A percentile compares a stretch with the other conserved stretches of the same genome.
Conservation (phyloP, 306 rosid genomes). For the Ceratonia siliqua region DNA sequence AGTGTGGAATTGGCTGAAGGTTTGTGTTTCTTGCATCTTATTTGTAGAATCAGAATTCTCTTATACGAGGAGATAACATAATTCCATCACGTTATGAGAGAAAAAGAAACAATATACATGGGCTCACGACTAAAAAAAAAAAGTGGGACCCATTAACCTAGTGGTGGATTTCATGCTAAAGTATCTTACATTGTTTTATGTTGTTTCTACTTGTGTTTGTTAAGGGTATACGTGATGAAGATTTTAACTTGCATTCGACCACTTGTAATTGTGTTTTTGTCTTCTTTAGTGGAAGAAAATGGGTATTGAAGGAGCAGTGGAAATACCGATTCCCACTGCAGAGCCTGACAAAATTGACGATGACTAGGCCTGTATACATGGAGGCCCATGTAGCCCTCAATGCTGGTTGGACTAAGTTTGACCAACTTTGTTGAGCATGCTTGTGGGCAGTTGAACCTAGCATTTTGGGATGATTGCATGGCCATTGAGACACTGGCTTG, state of each 20-base stretch:
- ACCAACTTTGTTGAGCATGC: constrained; percentile 6
- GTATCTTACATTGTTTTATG: background rate
- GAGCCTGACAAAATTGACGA: background rate
- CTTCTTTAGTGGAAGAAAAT: constrained; percentile 7
- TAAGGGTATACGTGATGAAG: background rate
- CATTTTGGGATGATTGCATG: background rate
- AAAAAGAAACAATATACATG: too few relatives aligned
- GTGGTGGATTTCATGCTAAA: background rate
- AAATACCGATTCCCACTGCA: background rate
- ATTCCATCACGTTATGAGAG: too few relatives aligned
- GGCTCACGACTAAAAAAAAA: too few relatives aligned
- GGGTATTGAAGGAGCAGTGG: background rate
- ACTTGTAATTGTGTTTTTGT: background rate
- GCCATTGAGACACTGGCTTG: background rate
- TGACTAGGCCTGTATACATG: background rate
- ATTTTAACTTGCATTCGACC: background rate
- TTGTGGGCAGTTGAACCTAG: background rate
- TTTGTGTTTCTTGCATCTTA: constrained; percentile 45
- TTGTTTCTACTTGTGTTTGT: background rate
- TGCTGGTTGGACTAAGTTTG: background rate
- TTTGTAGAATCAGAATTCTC: constrained; percentile 17
- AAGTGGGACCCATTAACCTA: too few relatives aligned
- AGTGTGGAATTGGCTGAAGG: constrained; percentile 63
- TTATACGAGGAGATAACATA: too few relatives aligned
- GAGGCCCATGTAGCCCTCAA: constrained; percentile 10